Percentiles rank a stretch among this genome's conserved stretches.
Conservation (phyloP, 352 stramenopile genomes). For the Phytophthora europaea region DNA sequence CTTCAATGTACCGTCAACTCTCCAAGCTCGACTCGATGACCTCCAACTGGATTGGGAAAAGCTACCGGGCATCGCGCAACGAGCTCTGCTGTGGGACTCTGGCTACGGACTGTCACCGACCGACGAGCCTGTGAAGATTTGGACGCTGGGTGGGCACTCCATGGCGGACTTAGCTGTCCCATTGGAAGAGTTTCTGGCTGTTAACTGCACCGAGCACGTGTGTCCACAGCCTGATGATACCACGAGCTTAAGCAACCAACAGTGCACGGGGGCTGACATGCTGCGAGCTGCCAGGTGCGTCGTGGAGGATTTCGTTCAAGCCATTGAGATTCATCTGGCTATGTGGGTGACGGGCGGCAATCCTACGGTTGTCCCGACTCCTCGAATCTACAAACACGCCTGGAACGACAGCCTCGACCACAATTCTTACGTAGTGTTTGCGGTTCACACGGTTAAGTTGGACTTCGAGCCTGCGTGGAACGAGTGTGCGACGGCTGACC, state of each 20-base stretch:
- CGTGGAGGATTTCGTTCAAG: conserved; percentile 10
- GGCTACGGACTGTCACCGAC: neutral
- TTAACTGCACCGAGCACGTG: neutral
- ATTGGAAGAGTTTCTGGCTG: neutral
- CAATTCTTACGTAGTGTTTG: conserved; percentile 16
- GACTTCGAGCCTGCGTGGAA: conserved; percentile 9
- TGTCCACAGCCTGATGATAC: conserved; percentile 19
- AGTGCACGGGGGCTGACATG: conserved; percentile 25
- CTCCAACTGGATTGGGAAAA: neutral
- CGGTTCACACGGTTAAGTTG: conserved; percentile 8
- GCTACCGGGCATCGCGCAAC: conserved; percentile 1
- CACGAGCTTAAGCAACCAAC: conserved; percentile 7
- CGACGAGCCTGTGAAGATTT: neutral
- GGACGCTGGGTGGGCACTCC: neutral
- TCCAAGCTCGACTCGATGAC: neutral
- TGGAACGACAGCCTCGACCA: conserved; percentile 14
- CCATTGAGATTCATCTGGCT: neutral
- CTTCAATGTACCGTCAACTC: neutral
- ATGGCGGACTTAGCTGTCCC: conserved; percentile 1
- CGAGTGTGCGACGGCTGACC: neutral
- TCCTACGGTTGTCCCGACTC: conserved; percentile 8
- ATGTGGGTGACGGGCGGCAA: conserved; percentile 28
- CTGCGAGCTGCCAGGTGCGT: conserved; percentile 15
- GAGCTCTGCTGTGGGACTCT: conserved; percentile 1
- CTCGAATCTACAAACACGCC: neutral